A percentile compares a stretch with the other conserved stretches of the same genome.
phyloP scores from a whole-genome alignment of 805 yeast genomes.

The Yamadazyma takamatsuzukensis region DNA sequence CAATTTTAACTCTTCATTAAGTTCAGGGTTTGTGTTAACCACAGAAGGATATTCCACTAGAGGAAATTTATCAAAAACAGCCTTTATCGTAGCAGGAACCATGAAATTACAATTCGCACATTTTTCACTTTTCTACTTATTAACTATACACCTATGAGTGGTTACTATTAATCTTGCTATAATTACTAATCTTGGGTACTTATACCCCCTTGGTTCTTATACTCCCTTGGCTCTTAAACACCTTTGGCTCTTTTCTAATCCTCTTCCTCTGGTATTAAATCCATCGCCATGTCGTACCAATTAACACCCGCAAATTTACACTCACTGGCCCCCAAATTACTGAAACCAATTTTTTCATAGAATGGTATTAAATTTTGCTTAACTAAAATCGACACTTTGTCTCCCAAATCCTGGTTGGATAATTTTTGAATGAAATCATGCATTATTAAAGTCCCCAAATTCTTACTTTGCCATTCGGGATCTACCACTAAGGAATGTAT shows the following conservation, averaged over 20 bases:
- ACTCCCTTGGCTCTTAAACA: conserved; percentile 12
- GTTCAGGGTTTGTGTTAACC: conserved; percentile 12
- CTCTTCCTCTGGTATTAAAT: conserved; percentile 42
- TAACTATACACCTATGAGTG: neutral
- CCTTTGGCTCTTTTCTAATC: conserved; percentile 28
- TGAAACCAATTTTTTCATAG: conserved; percentile 79
- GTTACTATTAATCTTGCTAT: no score
- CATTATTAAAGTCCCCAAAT: conserved; percentile 75
- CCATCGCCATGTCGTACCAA: conserved; percentile 60
- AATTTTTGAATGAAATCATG: conserved; percentile 90
- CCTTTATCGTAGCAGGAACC: conserved; percentile 43
- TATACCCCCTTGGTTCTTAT: neutral
- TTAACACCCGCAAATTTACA: conserved; percentile 54
- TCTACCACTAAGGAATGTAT: conserved; percentile 79
- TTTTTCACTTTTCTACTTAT: neutral
- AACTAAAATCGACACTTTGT: conserved; percentile 68
- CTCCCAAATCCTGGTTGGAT: conserved; percentile 83
- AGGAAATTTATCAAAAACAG: conserved; percentile 52
- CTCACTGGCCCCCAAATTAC: conserved; percentile 59
- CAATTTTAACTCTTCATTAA: conserved; percentile 13
- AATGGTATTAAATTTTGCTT: conserved; percentile 68
- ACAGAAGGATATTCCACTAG: conserved; percentile 38
- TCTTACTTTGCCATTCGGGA: conserved; percentile 75
- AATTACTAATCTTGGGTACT: neutral
- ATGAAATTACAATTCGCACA: neutral